phyloP scores from a whole-genome alignment of 805 yeast species.

The Teunomyces aglyptinius region DNA sequence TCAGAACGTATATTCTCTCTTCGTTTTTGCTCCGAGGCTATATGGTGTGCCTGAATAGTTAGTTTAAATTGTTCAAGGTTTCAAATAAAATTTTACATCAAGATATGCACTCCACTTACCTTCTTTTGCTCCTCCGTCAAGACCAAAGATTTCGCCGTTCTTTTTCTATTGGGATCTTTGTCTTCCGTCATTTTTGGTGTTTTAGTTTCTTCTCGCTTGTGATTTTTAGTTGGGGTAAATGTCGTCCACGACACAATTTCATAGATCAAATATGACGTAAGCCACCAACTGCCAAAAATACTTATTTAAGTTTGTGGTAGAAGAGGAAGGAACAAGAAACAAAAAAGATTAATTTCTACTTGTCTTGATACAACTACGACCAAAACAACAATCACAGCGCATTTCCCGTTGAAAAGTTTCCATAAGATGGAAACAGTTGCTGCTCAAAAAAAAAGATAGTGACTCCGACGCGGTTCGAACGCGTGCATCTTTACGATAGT shows the following conservation, averaged over 20 bases:
- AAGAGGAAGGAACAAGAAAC: no score
- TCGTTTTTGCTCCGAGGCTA: constrained; percentile 83
- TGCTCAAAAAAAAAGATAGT: not conserved
- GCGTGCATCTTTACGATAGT: constrained; percentile 5
- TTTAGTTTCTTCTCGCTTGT: not conserved
- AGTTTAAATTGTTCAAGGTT: not conserved
- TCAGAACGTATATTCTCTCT: constrained; percentile 82
- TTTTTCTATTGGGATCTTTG: constrained; percentile 9
- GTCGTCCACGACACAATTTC: not conserved
- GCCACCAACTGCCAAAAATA: no score
- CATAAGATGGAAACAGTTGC: no score
- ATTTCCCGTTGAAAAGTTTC: no score
- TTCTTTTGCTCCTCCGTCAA: constrained; percentile 38
- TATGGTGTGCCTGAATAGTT: constrained; percentile 59
- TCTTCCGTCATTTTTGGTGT: constrained; percentile 6
- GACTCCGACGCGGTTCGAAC: constrained; percentile 6
- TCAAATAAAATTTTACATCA: no score
- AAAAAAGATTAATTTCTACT: not conserved
- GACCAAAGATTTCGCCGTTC: constrained; percentile 25
- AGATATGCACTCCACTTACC: constrained; percentile 15
- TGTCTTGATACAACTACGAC: not conserved
- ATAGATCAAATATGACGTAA: not conserved
- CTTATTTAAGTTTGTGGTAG: no score
- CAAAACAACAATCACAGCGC: no score
- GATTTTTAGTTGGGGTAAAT: constrained; percentile 6